Evolutionary conservation across 2,329 filamentous ascomycete genomes (phyloP).

Genomic region (Sclerotinia minor): DNA sequence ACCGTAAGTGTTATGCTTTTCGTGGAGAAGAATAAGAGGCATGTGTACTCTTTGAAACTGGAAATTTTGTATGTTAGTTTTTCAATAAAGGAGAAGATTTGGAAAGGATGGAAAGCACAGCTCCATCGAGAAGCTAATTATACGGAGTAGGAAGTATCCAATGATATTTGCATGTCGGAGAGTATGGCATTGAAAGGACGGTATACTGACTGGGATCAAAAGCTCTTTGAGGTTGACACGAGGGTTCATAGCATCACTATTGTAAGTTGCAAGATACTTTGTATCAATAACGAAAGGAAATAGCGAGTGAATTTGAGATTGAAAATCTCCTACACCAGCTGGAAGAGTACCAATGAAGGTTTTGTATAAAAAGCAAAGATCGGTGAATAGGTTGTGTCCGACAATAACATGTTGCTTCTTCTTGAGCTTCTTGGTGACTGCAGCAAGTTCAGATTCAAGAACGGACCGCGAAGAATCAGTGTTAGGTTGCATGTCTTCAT

Average conservation of each 20-base stretch:
- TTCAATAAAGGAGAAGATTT: neutral
- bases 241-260: slow-evolving; percentile 43
- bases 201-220: slow-evolving; percentile 40
- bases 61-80: neutral
- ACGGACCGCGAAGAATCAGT: neutral
- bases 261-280: slow-evolving; percentile 54
- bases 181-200: too few species aligned
- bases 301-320: slow-evolving; percentile 49
- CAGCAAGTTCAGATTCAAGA: slow-evolving; percentile 36
- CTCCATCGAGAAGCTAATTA: neutral
- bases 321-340: slow-evolving; percentile 54
- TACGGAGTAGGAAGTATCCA: neutral
- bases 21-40: slow-evolving; percentile 46
- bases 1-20: slow-evolving; percentile 40
- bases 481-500: neutral
- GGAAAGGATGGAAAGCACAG: neutral
- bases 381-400: slow-evolving; percentile 65
- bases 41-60: slow-evolving; percentile 44
- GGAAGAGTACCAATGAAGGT: slow-evolving; percentile 62
- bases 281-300: slow-evolving; percentile 58
- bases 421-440: slow-evolving; percentile 37
- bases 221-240: slow-evolving; percentile 51
- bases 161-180: neutral
- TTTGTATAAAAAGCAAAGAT: slow-evolving; percentile 64
- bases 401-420: slow-evolving; percentile 49